phyloP scores from a whole-genome alignment of 768 basidiomycete species.

The Pleurotus tuber-regium region DNA sequence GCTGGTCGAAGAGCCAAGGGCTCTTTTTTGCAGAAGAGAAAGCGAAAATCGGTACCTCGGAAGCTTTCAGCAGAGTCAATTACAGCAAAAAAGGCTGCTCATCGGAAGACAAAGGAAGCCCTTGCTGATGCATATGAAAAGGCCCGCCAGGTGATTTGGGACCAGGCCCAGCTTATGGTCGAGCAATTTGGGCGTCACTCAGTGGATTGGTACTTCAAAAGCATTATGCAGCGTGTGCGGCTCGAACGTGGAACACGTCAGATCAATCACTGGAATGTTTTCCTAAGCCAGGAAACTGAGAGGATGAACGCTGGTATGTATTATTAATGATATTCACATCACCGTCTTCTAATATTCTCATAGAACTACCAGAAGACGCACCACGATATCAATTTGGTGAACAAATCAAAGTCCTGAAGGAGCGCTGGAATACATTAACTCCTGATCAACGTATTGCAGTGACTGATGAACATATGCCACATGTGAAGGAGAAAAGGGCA shows the following conservation, averaged over 20 bases:
- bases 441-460: conserved; percentile 3
- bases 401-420: neutral
- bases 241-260: neutral
- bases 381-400: neutral
- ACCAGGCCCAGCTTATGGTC: conserved; percentile 1
- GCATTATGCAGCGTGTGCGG: conserved; percentile 3
- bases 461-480: conserved; percentile 4
- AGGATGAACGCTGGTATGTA: conserved; percentile 7
- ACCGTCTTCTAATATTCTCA: neutral
- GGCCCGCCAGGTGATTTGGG: neutral
- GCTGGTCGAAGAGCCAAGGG: too few species aligned
- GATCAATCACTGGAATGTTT: conserved; percentile 6
- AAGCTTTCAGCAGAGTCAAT: too few species aligned
- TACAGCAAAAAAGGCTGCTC: neutral
- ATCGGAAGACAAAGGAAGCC: neutral
- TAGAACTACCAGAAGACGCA: neutral
- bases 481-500: neutral
- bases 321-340: neutral
- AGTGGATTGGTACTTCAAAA: neutral
- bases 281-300: conserved; percentile 6
- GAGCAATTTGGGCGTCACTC: conserved; percentile 7
- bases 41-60: too few species aligned
- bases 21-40: too few species aligned
- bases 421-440: conserved; percentile 8
- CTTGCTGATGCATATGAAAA: neutral